Evolutionary conservation across 805 yeast species (phyloP), one percentile per base, ranked within the genome.

Genomic region (Candida pseudoglaebosa): DNA sequence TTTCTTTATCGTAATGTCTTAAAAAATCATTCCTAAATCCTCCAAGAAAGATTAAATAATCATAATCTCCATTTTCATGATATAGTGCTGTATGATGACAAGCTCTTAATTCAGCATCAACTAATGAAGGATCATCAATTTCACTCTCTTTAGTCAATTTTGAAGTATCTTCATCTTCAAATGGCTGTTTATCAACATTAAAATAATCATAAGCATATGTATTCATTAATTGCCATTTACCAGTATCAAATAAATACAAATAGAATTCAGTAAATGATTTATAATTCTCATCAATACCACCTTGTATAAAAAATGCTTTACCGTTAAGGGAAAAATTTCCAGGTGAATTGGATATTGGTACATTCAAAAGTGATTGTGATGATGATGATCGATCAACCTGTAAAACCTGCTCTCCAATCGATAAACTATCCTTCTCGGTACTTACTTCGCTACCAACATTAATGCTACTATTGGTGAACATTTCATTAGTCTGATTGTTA

Each of bases 71-170:
- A 16, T 57, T 60, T 32, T 49, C 50, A 36, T 57, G 61, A 32
- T 58, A 57, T 28, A 62, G 47, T 4, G 68, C 64, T 10, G 59
- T 55, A 42, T 68, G 73, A 41, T 67, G 71, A 46, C 71, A 63
- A 5, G 66, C 52, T n/a, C 72, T 44, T 14, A 68, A 48, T 44
- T 68, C 74, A 6, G 73, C 73, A 32, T 63, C 70, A 12, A 57
- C 47, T 7, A 63, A 46, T 17, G 50, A 39, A 1, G 71, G 62
- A 8, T 52, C 37, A 4, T 46, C 49, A 10, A 57, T 49, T 32
- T 55, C 61, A 3, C 49, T 49, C 4, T 62, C 62, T 28, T 51
- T 45, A 7, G 50, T 37, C 6, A 56, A 45, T 7, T 36, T 24
- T 1, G 48, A 45, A n/a, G 48, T 38, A 33, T 53, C 53, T 24